Conservation (phyloP, 2,329 filamentous ascomycete genomes). For the Trichoderma guizhouense region DNA sequence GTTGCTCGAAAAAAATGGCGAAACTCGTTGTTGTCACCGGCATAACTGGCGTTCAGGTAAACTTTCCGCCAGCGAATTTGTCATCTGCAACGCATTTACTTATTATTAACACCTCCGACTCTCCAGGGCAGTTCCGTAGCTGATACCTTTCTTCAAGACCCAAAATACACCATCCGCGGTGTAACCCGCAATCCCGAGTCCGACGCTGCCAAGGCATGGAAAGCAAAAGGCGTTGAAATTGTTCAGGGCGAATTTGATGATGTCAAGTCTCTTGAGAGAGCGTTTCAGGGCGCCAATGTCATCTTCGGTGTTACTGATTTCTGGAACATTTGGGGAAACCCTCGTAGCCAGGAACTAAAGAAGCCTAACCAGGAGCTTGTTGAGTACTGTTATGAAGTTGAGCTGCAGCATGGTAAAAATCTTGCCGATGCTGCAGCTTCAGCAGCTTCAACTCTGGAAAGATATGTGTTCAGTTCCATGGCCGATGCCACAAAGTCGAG, state of each 20-base stretch:
- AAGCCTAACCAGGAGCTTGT: constrained; percentile 28
- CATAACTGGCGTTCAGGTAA: constrained; percentile 8
- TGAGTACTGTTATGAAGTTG: constrained; percentile 31
- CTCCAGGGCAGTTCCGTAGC: constrained; percentile 24
- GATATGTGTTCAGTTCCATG: constrained; percentile 39
- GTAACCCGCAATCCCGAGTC: constrained; percentile 25
- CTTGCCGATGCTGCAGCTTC: constrained; percentile 35
- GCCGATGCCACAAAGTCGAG: constrained; percentile 36
- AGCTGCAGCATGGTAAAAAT: constrained; percentile 36
- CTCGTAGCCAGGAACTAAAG: constrained; percentile 36
- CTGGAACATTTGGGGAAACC: constrained; percentile 33
- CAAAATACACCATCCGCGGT: constrained; percentile 26
- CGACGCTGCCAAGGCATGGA: constrained; percentile 21
- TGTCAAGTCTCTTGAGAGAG: constrained; percentile 19
- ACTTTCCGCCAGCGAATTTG: not conserved
- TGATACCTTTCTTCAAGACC: constrained; percentile 19
- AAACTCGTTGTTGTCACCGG: constrained; percentile 6
- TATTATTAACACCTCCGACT: not conserved
- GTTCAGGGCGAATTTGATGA: constrained; percentile 25
- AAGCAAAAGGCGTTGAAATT: constrained; percentile 23
- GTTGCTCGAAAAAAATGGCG: not conserved
- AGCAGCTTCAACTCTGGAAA: constrained; percentile 31
- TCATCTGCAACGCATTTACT: not conserved
- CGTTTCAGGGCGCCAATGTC: constrained; percentile 26
- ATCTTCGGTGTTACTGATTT: constrained; percentile 33